Conservation (phyloP, 805 yeast genomes). For the Trichomonascus vanleenenianus region DNA sequence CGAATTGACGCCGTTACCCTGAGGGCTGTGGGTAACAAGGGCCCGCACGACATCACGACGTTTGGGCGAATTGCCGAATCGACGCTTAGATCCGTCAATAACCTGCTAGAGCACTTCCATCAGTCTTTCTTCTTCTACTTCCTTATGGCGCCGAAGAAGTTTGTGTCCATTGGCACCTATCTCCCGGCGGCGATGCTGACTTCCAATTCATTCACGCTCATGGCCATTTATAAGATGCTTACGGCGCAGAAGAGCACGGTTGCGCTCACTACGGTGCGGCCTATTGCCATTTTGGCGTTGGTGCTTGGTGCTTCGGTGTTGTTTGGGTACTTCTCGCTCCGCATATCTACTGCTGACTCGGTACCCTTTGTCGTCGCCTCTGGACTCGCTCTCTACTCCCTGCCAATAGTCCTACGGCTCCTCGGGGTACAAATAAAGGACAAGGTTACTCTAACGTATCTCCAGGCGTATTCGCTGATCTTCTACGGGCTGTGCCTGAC, state of each 20-base stretch:
- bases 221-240: conserved; percentile 42
- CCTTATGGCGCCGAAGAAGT: conserved; percentile 63
- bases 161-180: conserved; percentile 91
- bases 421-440: background rate
- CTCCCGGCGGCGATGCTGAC: conserved; percentile 75
- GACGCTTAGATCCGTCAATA: conserved; percentile 79
- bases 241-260: background rate
- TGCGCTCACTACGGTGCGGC: conserved; percentile 3
- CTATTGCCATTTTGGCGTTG: conserved; percentile 10
- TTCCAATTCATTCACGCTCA: conserved; percentile 60
- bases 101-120: conserved; percentile 89
- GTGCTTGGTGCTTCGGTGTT: conserved; percentile 5
- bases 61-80: conserved; percentile 89
- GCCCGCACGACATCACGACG: conserved; percentile 74
- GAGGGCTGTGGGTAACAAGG: conserved; percentile 53
- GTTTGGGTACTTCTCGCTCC: conserved; percentile 9
- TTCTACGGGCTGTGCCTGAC: conserved; percentile 62
- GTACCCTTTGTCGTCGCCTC: conserved; percentile 1
- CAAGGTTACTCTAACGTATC: conserved; percentile 3
- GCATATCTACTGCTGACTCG: conserved; percentile 2
- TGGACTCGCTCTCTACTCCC: background rate
- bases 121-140: conserved; percentile 93
- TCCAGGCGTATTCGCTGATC: conserved; percentile 44
- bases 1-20: conserved; percentile 85
- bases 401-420: background rate